Percentiles rank a stretch among this genome's conserved stretches.
These are phyloP conservation scores for Rhodomyrtus psidioides DNA, from an alignment of 441 rosid species.

Conservation along the genomic window DNA sequence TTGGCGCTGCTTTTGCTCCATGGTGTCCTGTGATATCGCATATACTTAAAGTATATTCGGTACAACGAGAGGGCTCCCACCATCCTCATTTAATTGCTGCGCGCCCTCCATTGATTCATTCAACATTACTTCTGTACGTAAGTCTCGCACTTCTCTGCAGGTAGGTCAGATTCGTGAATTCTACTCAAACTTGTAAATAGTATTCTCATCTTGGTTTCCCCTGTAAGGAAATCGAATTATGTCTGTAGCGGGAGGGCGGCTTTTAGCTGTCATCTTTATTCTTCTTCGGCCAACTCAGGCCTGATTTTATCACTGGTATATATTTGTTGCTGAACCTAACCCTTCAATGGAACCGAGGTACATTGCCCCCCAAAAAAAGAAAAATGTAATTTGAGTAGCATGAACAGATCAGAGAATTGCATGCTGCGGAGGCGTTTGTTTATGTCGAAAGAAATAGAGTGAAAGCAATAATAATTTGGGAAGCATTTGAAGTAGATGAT, in stretches of 20 bases:
- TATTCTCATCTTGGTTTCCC: neutral
- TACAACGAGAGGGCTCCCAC: neutral
- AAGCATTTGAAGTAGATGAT: neutral
- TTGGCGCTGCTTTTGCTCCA: neutral
- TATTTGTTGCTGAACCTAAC: neutral
- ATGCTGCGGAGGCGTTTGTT: neutral
- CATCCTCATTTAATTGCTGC: neutral
- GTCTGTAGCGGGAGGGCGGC: neutral
- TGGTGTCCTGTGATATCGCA: conserved; percentile 2
- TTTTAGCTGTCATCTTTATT: neutral
- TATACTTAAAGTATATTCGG: conserved; percentile 23
- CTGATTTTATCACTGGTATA: neutral
- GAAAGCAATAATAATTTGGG: neutral
- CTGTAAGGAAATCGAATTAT: neutral
- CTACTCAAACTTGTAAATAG: neutral
- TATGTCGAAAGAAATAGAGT: neutral
- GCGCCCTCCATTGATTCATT: neutral
- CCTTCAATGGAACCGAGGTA: neutral
- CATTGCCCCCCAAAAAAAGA: neutral
- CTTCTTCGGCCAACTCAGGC: neutral
- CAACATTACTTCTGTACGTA: neutral
- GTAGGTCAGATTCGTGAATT: neutral
- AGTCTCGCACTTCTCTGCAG: neutral
- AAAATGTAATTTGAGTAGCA: neutral
- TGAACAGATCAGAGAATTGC: neutral